These are phyloP conservation scores for Escovopsis sp. DNA, from an alignment of 2,329 filamentous ascomycete genomes.

Conservation along the genomic window DNA sequence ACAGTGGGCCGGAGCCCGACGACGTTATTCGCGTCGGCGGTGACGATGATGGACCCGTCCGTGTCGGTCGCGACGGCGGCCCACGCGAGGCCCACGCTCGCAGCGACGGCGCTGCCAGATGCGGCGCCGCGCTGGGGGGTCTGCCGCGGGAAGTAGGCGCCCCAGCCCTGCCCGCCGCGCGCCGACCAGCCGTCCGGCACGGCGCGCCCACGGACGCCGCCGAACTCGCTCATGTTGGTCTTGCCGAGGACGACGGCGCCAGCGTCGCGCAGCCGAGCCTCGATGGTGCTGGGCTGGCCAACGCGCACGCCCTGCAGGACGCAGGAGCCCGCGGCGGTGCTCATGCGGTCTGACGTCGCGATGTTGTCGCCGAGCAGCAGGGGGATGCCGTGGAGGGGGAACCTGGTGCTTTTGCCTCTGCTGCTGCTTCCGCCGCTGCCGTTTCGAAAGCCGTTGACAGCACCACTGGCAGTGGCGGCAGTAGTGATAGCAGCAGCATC, in stretches of 20 bases:
- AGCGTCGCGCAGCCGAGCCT: constrained; percentile 40
- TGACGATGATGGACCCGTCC: constrained; percentile 41
- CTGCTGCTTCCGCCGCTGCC: too few species aligned
- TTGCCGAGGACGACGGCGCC: constrained; percentile 53
- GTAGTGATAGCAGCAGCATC: background rate
- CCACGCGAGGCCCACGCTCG: constrained; percentile 41
- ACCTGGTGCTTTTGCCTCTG: too few species aligned
- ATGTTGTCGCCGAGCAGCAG: constrained; percentile 51
- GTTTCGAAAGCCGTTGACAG: too few species aligned
- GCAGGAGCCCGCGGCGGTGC: constrained; percentile 39
- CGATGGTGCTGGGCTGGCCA: constrained; percentile 40
- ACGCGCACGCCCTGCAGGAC: constrained; percentile 39
- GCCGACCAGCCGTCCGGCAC: constrained; percentile 47
- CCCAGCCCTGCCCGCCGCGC: constrained; percentile 43
- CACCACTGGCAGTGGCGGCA: constrained; percentile 3
- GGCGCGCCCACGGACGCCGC: constrained; percentile 38
- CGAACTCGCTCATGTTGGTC: constrained; percentile 47
- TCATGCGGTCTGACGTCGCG: constrained; percentile 42
- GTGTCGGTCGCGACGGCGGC: constrained; percentile 43
- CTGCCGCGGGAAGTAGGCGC: constrained; percentile 42
- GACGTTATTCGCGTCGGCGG: constrained; percentile 37
- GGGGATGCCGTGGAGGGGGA: constrained; percentile 43
- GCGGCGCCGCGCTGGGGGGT: constrained; percentile 45
- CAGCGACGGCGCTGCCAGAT: constrained; percentile 42
- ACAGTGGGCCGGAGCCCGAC: constrained; percentile 56